phyloP scores from a whole-genome alignment of 805 yeast species.

The Saturnispora silvae region DNA sequence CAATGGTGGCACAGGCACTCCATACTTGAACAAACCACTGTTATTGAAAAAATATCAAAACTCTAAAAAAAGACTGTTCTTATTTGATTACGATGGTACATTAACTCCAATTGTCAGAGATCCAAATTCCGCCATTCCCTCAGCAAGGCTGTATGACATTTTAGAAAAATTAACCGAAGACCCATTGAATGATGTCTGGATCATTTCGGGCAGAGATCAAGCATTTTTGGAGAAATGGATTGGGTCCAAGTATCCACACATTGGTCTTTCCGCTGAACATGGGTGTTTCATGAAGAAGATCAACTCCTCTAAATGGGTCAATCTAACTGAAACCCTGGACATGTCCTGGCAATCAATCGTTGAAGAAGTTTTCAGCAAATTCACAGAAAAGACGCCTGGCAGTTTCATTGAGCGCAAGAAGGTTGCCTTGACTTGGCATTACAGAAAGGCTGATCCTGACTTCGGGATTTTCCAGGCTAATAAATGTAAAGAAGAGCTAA shows the following conservation, averaged over 20 bases:
- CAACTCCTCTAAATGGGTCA: conserved; percentile 63
- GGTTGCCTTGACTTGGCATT: conserved; percentile 97
- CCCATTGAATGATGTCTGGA: conserved; percentile 82
- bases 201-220: conserved; percentile 93
- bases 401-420: conserved; percentile 76
- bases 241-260: conserved; percentile 47
- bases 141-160: conserved; percentile 53
- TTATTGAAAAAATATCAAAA: conserved; percentile 47
- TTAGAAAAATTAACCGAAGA: conserved; percentile 56
- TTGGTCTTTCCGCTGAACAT: conserved; percentile 93
- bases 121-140: conserved; percentile 97
- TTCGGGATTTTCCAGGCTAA: conserved; percentile 81
- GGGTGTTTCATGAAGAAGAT: conserved; percentile 87
- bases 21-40: conserved; percentile 67
- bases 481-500: conserved; percentile 55
- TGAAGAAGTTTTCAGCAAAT: conserved; percentile 56
- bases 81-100: conserved; percentile 97
- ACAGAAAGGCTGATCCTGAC: conserved; percentile 88
- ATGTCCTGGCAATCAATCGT: conserved; percentile 94
- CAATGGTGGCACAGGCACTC: conserved; percentile 49
- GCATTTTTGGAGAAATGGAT: conserved; percentile 80
- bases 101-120: conserved; percentile 92
- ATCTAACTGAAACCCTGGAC: conserved; percentile 70
- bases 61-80: conserved; percentile 62
- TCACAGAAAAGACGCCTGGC: conserved; percentile 87